phyloP scores from a whole-genome alignment of 805 yeast genomes.

The Saccharomycopsis selenospora region DNA sequence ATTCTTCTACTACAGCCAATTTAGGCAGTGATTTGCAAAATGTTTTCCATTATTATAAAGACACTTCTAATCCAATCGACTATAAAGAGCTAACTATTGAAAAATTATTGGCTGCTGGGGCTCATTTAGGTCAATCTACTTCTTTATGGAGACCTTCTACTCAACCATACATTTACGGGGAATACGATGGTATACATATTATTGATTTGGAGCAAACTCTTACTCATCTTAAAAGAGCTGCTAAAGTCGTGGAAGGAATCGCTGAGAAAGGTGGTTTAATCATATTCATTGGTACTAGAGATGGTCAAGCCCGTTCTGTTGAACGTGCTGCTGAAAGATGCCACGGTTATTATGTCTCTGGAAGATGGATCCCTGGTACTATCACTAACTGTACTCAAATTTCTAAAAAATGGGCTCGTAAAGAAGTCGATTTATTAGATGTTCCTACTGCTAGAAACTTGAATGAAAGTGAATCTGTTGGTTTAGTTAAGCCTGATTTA shows the following conservation, averaged over 20 bases:
- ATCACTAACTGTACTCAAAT: constrained; percentile 77
- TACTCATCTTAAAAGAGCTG: constrained; percentile 66
- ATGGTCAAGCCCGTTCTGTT: constrained; percentile 67
- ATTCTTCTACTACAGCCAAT: constrained; percentile 43
- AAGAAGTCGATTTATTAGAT: constrained; percentile 73
- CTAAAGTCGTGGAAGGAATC: constrained; percentile 77
- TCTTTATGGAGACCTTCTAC: constrained; percentile 71
- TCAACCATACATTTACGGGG: constrained; percentile 82
- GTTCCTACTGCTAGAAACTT: constrained; percentile 54
- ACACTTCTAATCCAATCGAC: constrained; percentile 50
- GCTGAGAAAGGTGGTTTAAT: constrained; percentile 80
- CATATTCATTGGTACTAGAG: constrained; percentile 76
- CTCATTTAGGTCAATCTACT: constrained; percentile 90
- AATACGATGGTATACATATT: constrained; percentile 82
- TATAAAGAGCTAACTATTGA: constrained; percentile 55
- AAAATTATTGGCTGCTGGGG: constrained; percentile 81
- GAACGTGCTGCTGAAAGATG: constrained; percentile 72
- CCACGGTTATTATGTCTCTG: constrained; percentile 72
- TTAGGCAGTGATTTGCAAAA: constrained; percentile 60
- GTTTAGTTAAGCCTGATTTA: constrained; percentile 78
- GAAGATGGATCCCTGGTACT: constrained; percentile 93
- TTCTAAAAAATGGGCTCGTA: constrained; percentile 49
- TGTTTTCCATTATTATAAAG: constrained; percentile 65
- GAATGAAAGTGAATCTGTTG: constrained; percentile 39
- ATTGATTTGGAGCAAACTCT: constrained; percentile 86